These are phyloP conservation scores for Tetrahymena malaccensis DNA, from an alignment of 73 alveolate genomes.

Conservation along the genomic window DNA sequence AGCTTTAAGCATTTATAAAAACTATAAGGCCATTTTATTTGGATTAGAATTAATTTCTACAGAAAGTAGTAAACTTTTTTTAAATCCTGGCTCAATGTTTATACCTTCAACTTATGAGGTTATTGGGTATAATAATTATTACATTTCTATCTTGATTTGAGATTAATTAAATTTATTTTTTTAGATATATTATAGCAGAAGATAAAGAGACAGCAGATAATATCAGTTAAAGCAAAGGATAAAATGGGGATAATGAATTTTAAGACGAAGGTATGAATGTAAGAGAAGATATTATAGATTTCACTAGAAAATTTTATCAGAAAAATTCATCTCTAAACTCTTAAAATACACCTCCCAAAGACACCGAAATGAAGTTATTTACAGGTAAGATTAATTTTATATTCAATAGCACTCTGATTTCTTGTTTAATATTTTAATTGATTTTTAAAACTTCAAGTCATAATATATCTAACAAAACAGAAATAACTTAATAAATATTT, in stretches of 20 bases:
- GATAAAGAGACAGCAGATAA: constrained; percentile 61
- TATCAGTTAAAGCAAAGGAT: constrained; percentile 15
- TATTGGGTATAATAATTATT: background rate
- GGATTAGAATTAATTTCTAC: constrained; percentile 79
- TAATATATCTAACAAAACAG: too few relatives aligned
- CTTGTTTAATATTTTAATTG: background rate
- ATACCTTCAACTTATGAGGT: constrained; percentile 40
- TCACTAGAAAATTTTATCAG: background rate
- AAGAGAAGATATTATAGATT: background rate
- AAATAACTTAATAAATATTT: too few relatives aligned
- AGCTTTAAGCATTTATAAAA: constrained; percentile 68
- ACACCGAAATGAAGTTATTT: background rate
- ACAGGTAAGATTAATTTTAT: background rate
- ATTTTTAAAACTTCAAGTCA: too few relatives aligned
- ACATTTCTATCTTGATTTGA: background rate
- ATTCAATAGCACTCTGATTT: background rate
- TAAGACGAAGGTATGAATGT: constrained; percentile 3
- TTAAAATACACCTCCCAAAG: background rate
- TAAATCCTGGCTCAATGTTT: constrained; percentile 75
- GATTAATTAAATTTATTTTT: constrained; percentile 30
- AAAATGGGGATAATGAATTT: background rate
- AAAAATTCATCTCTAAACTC: background rate
- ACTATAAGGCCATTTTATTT: constrained; percentile 69
- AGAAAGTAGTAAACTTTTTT: constrained; percentile 57
- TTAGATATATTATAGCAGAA: constrained; percentile 64